A percentile compares a stretch with the other conserved stretches of the same genome.
Evolutionary conservation across 169 alveolate genomes (phyloP).

Genomic region (Plasmodium vivax): DNA sequence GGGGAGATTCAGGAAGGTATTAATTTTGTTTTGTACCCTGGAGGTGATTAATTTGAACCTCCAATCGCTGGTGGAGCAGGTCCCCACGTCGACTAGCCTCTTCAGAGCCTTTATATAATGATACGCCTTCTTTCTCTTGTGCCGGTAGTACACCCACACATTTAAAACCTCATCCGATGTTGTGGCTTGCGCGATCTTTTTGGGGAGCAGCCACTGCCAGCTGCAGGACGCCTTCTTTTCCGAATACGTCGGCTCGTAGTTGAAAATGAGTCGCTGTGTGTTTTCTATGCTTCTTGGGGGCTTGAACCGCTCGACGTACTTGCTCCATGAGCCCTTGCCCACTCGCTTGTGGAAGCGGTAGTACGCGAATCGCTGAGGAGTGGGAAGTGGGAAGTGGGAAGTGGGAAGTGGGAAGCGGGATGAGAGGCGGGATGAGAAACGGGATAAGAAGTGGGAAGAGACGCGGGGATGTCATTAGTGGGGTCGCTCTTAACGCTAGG

Average conservation of each 20-base stretch:
- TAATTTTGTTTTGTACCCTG: slow-evolving; percentile 76
- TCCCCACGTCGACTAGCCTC: slow-evolving; percentile 84
- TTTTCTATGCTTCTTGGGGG: slow-evolving; percentile 85
- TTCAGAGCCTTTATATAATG: slow-evolving; percentile 83
- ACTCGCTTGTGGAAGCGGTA: slow-evolving; percentile 88
- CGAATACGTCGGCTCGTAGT: slow-evolving; percentile 82
- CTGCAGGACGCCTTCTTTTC: slow-evolving; percentile 82
- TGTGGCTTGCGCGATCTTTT: slow-evolving; percentile 86
- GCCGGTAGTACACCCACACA: slow-evolving; percentile 84
- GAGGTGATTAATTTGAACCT: slow-evolving; percentile 83
- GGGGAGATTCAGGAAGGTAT: slow-evolving; percentile 84
- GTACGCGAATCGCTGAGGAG: slow-evolving; percentile 81
- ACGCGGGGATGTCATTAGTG: not conserved
- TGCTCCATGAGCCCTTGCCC: slow-evolving; percentile 87
- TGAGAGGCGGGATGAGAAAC: no score
- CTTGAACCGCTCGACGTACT: slow-evolving; percentile 85
- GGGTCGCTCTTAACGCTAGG: not conserved
- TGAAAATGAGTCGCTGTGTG: slow-evolving; percentile 82
- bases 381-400: no score
- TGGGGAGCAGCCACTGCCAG: slow-evolving; percentile 84
- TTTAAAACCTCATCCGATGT: slow-evolving; percentile 84
- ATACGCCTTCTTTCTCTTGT: slow-evolving; percentile 81
- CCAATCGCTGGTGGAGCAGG: slow-evolving; percentile 86
- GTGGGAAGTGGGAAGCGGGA: no score
- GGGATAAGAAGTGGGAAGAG: slow-evolving; percentile 11